Base-by-base conservation (phyloP, 2,329 filamentous ascomycete species). In the Stachybotrys chlorohalonatus region DNA sequence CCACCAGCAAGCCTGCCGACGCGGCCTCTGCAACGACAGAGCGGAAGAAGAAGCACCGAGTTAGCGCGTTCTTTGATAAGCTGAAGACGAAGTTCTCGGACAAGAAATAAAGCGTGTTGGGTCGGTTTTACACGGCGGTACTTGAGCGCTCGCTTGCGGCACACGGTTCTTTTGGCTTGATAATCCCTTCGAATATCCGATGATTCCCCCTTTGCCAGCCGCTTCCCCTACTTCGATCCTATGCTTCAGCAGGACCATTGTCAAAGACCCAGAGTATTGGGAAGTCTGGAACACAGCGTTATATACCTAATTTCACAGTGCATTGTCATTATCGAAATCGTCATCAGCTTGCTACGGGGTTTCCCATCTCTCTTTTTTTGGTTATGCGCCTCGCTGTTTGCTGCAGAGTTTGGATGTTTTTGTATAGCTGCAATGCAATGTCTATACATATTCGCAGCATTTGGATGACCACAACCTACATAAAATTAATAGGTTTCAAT, bases 11-110 rank as follows among this genome's bases (percentile, higher is more conserved):
- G 59, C 51, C 65, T 17, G 55, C 56, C 11, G 61, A 62, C 52
- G 58, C 58, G 49, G 54, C 60, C 17, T 56, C 70, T 57, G 61
- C 68, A 15, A 58, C 68, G 54, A 70, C 74, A 15, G 77, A 82
- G 52, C 83, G 82, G 73, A 87, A 86, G 76, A 86, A 85, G 77
- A 85, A 84, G 75, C 76, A 81, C 69, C 77, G 84, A 53, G 63
- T 85, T 56, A 87, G 84, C 69, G 72, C 77, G 53, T 79, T 87
- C 62, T 81, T 88, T 65, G 74, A 70, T 70, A 82, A 80, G 73
- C 64, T 82, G 63, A 78, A 78, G 70, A 66, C 71, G 61, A 82
- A 72, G 69, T 60, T 73, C 55, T 65, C 68, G 50, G 65, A 69
- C 54, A 64, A 67, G 62, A 64, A 65, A 53, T 66, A 58, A 52